Percentiles rank a stretch among this genome's conserved stretches.
These are phyloP conservation scores for Stemphylium vesicarium DNA, from an alignment of 2,329 filamentous ascomycete genomes.

Conservation along the genomic window DNA sequence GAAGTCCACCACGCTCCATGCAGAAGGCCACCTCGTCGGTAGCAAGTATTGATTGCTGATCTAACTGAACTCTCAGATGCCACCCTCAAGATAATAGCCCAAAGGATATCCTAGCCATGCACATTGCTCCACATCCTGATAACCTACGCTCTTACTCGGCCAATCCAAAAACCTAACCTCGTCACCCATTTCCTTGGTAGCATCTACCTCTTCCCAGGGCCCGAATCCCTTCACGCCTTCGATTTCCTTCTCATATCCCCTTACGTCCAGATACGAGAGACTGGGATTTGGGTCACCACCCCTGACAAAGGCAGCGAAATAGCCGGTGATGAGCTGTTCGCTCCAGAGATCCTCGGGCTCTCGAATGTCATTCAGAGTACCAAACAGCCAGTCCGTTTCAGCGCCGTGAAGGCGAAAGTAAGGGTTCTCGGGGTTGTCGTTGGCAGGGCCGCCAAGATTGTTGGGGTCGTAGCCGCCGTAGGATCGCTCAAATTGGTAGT, in stretches of 20 bases:
- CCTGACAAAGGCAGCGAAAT: constrained; percentile 61
- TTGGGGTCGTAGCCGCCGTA: constrained; percentile 63
- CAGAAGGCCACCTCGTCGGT: no score
- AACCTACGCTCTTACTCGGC: constrained; percentile 52
- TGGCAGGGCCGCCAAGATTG: constrained; percentile 54
- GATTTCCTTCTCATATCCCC: constrained; percentile 55
- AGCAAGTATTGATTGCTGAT: no score
- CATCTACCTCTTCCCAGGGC: constrained; percentile 42
- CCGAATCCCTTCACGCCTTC: constrained; percentile 51
- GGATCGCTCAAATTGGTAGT: constrained; percentile 66
- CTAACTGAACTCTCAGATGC: constrained; percentile 1
- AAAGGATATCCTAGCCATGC: constrained; percentile 43
- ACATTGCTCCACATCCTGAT: constrained; percentile 61
- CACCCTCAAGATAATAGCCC: constrained; percentile 43
- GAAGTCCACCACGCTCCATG: no score
- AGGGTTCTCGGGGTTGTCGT: constrained; percentile 59
- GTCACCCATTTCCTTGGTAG: constrained; percentile 37
- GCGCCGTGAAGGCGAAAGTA: constrained; percentile 66
- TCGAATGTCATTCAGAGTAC: constrained; percentile 57
- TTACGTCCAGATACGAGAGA: constrained; percentile 52
- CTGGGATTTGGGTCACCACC: constrained; percentile 60
- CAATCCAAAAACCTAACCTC: constrained; percentile 55
- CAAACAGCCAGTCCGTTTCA: constrained; percentile 60
- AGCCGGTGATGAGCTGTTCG: constrained; percentile 54
- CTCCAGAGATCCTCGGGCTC: constrained; percentile 59